Evolutionary conservation across 345 rosid species (phyloP).

Genomic region (Eucalyptus urophylla): DNA sequence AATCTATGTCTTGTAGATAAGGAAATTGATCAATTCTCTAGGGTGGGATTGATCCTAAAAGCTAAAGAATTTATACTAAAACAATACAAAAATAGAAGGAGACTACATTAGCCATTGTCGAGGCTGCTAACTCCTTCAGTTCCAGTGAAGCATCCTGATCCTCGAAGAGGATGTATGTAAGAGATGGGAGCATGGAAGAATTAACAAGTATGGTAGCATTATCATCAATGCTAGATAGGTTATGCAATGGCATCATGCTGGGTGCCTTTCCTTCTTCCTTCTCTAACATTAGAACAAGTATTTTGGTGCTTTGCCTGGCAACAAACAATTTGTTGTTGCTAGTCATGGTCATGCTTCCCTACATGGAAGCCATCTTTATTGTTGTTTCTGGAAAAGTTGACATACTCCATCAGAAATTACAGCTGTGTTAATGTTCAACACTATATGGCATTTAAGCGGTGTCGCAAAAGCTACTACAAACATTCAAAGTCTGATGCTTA

Average conservation of each 20-base stretch:
- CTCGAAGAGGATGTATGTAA: slow-evolving; percentile 14
- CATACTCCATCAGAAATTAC: background rate
- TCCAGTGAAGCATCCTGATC: slow-evolving; percentile 1
- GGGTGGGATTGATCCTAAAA: too few relatives aligned
- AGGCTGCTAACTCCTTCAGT: slow-evolving; percentile 16
- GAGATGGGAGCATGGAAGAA: slow-evolving; percentile 19
- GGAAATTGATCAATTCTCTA: too few relatives aligned
- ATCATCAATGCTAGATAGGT: slow-evolving; percentile 24
- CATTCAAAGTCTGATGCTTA: too few relatives aligned
- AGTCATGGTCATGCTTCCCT: slow-evolving; percentile 28
- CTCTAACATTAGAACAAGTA: slow-evolving; percentile 11
- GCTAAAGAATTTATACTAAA: too few relatives aligned
- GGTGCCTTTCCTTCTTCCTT: slow-evolving; percentile 11
- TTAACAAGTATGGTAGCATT: slow-evolving; percentile 23
- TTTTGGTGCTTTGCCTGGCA: slow-evolving; percentile 13
- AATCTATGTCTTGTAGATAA: too few relatives aligned
- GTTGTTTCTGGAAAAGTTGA: slow-evolving; percentile 1
- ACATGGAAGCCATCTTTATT: slow-evolving; percentile 22
- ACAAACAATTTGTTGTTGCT: slow-evolving; percentile 19
- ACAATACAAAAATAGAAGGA: too few relatives aligned
- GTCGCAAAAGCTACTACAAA: background rate
- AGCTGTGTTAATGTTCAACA: background rate
- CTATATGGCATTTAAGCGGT: background rate
- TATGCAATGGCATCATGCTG: slow-evolving; percentile 22
- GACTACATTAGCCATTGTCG: slow-evolving; percentile 20